Percentiles rank a stretch among this genome's conserved stretches.
phyloP scores from a whole-genome alignment of 1,139 yeast species.

The Maudiozyma humilis region DNA sequence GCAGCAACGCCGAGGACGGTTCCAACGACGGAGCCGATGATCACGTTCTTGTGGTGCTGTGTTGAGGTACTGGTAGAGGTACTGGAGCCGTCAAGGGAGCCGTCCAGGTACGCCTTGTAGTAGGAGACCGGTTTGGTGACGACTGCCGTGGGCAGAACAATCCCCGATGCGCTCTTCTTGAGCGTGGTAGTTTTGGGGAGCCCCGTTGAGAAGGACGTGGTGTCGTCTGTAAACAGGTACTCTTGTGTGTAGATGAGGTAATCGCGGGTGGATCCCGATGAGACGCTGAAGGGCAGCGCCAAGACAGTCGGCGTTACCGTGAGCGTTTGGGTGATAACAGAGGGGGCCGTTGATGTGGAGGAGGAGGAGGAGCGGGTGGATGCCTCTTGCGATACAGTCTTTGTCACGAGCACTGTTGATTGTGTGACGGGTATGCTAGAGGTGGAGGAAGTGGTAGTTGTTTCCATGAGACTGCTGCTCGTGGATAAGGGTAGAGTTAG shows the following conservation, averaged over 20 bases:
- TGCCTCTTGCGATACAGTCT: not conserved
- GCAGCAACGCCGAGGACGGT: slow-evolving; percentile 6
- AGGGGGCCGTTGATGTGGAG: not conserved
- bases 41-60: not conserved
- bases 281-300: not conserved
- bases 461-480: too few relatives aligned
- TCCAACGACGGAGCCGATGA: slow-evolving; percentile 9
- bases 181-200: slow-evolving; percentile 4
- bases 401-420: not conserved
- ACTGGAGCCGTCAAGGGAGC: slow-evolving; percentile 3
- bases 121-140: slow-evolving; percentile 6
- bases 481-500: too few relatives aligned
- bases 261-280: slow-evolving; percentile 1
- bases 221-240: slow-evolving; percentile 9
- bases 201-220: slow-evolving; percentile 9
- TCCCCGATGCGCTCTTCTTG: not conserved
- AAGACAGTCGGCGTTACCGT: slow-evolving; percentile 2
- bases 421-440: not conserved
- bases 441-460: too few relatives aligned
- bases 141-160: not conserved
- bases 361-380: too few relatives aligned
- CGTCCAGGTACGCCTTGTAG: slow-evolving; percentile 8
- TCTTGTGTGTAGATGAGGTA: slow-evolving; percentile 7
- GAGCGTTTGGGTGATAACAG: slow-evolving; percentile 1
- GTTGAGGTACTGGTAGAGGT: not conserved